Evolutionary conservation across 371 early-diverging fungal genomes (phyloP).

Genomic region (Mortierella sp.): DNA sequence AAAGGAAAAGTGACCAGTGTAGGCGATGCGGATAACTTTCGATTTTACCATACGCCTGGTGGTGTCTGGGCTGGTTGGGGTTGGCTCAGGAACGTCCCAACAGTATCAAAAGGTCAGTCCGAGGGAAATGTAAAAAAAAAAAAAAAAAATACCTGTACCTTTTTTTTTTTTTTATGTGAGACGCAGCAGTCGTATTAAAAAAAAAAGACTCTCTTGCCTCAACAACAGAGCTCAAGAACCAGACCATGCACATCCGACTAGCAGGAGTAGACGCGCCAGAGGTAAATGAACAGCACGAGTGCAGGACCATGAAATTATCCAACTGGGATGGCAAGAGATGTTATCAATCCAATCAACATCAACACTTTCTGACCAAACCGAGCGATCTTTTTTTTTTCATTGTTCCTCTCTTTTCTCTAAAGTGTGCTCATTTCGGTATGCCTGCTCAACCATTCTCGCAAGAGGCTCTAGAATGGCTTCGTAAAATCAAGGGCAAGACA

Average conservation of each 20-base stretch:
- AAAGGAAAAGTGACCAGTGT: constrained; percentile 65
- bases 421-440: constrained; percentile 73
- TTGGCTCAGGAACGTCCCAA: constrained; percentile 62
- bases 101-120: constrained; percentile 52
- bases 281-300: constrained; percentile 50
- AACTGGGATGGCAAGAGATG: too few relatives aligned
- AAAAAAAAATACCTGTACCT: background rate
- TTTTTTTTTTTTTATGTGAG: background rate
- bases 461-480: constrained; percentile 71
- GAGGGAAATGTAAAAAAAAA: background rate
- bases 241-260: constrained; percentile 73
- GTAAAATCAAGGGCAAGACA: constrained; percentile 56
- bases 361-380: background rate
- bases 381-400: background rate
- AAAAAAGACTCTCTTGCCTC: background rate
- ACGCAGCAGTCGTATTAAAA: background rate
- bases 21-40: constrained; percentile 71
- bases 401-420: background rate
- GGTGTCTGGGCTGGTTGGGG: constrained; percentile 63
- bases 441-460: constrained; percentile 73
- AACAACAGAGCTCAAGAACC: constrained; percentile 60
- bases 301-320: too few relatives aligned
- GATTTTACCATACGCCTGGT: constrained; percentile 71
- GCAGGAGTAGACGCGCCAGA: constrained; percentile 89
- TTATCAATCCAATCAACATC: background rate